phyloP scores from a whole-genome alignment of 78 protist genomes.

The Dictyostelium purpureum region DNA sequence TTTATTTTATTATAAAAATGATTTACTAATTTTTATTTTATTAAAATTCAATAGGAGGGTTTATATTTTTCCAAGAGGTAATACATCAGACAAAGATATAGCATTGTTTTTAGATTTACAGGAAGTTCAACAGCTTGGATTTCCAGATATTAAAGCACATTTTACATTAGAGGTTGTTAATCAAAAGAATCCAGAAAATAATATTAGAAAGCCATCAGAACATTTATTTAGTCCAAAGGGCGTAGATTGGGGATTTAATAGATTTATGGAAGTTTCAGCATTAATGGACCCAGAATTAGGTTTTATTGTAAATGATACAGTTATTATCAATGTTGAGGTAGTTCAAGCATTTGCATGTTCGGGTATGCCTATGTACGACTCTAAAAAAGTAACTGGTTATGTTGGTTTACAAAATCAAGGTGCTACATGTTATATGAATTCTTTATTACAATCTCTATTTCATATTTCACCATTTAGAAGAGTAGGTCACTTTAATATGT shows the following conservation, averaged over 20 bases:
- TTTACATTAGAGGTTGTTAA: conserved; percentile 55
- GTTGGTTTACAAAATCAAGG: conserved; percentile 92
- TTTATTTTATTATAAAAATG: not conserved
- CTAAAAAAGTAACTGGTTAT: conserved; percentile 79
- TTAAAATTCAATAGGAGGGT: conserved; percentile 15
- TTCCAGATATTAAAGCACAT: conserved; percentile 17
- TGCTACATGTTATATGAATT: conserved; percentile 94
- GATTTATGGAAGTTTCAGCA: conserved; percentile 7
- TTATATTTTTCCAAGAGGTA: conserved; percentile 66
- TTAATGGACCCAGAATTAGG: conserved; percentile 35
- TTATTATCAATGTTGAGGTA: conserved; percentile 22
- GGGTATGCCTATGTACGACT: conserved; percentile 16
- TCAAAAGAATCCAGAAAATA: conserved; percentile 68
- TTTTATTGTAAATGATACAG: conserved; percentile 23
- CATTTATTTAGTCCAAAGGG: conserved; percentile 17
- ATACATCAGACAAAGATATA: conserved; percentile 17
- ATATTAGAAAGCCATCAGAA: conserved; percentile 15
- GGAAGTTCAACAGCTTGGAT: conserved; percentile 15
- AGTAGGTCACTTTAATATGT: not conserved
- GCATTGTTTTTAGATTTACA: conserved; percentile 33
- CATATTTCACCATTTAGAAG: conserved; percentile 70
- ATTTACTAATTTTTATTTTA: not conserved
- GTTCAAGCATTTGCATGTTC: not conserved
- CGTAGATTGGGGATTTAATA: conserved; percentile 76
- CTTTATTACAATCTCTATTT: conserved; percentile 86